phyloP scores from a whole-genome alignment of 768 basidiomycete genomes.

The Saitozyma podzolica region DNA sequence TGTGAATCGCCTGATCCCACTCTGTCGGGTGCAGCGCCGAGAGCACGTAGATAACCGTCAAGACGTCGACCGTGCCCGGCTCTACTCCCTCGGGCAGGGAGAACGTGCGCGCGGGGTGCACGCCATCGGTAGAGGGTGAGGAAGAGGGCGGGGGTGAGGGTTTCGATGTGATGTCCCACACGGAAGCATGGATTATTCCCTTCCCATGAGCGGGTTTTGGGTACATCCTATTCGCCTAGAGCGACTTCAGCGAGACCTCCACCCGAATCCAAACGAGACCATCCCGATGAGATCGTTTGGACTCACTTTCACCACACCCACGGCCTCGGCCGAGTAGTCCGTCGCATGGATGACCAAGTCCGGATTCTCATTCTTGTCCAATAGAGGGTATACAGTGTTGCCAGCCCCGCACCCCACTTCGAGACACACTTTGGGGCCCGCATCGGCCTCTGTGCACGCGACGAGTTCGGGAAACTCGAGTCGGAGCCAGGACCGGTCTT shows the following conservation, averaged over 20 bases:
- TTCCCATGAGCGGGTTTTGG: slow-evolving; percentile 59
- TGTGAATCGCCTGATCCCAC: slow-evolving; percentile 79
- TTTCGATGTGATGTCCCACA: slow-evolving; percentile 84
- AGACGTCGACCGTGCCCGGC: slow-evolving; percentile 75
- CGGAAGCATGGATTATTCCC: slow-evolving; percentile 72
- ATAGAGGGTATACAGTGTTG: slow-evolving; percentile 88
- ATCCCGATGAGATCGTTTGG: no score
- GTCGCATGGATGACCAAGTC: slow-evolving; percentile 72
- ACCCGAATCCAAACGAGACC: neutral
- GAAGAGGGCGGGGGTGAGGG: neutral
- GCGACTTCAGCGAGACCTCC: neutral
- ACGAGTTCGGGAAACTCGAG: slow-evolving; percentile 93
- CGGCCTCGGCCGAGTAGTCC: slow-evolving; percentile 85
- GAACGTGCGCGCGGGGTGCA: slow-evolving; percentile 20
- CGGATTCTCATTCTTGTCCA: slow-evolving; percentile 80
- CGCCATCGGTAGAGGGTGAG: neutral
- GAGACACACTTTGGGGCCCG: slow-evolving; percentile 71
- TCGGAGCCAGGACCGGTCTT: slow-evolving; percentile 90
- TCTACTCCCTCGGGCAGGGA: slow-evolving; percentile 65
- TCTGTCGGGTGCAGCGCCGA: slow-evolving; percentile 91
- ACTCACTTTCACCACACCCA: slow-evolving; percentile 81
- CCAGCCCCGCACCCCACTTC: slow-evolving; percentile 97
- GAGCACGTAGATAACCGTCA: slow-evolving; percentile 89
- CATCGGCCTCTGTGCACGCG: slow-evolving; percentile 66
- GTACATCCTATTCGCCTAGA: slow-evolving; percentile 72